Evolutionary conservation across 2,329 filamentous ascomycete genomes (phyloP).

Genomic region (Pezicula rhizophila): DNA sequence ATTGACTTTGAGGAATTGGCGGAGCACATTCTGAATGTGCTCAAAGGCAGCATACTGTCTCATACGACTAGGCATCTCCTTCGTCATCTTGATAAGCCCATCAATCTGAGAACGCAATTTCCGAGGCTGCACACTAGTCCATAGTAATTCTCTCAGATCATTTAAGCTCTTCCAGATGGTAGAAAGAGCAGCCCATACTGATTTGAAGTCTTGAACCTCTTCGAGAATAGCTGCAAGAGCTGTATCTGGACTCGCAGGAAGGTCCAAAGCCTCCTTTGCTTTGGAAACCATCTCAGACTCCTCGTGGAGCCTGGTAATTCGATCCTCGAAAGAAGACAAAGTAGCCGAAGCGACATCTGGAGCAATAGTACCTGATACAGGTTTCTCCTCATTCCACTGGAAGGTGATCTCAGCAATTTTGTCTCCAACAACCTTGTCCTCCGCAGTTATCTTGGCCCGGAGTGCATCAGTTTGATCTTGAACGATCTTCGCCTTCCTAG

Average conservation of each 20-base stretch:
- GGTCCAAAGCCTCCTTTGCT: slow-evolving; percentile 92
- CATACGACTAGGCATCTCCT: slow-evolving; percentile 99
- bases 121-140: slow-evolving; percentile 91
- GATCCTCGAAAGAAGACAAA: slow-evolving; percentile 73
- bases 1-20: slow-evolving; percentile 87
- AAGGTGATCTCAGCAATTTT: slow-evolving; percentile 79
- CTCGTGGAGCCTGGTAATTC: slow-evolving; percentile 77
- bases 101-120: slow-evolving; percentile 89
- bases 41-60: slow-evolving; percentile 99
- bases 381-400: slow-evolving; percentile 95
- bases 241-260: slow-evolving; percentile 73
- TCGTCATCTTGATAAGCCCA: slow-evolving; percentile 92
- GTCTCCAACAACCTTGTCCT: slow-evolving; percentile 85
- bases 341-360: slow-evolving; percentile 83
- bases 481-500: slow-evolving; percentile 89
- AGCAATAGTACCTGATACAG: slow-evolving; percentile 88
- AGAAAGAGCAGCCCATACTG: slow-evolving; percentile 91
- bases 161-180: slow-evolving; percentile 97
- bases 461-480: slow-evolving; percentile 94
- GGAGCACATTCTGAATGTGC: slow-evolving; percentile 87
- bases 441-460: slow-evolving; percentile 87
- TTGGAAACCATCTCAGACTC: slow-evolving; percentile 92
- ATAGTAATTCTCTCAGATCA: slow-evolving; percentile 84
- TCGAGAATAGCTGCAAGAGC: slow-evolving; percentile 82
- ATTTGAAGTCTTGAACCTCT: slow-evolving; percentile 98